Evolutionary conservation across 805 yeast species (phyloP).

Genomic region (Starmerella khaoyaiensis): DNA sequence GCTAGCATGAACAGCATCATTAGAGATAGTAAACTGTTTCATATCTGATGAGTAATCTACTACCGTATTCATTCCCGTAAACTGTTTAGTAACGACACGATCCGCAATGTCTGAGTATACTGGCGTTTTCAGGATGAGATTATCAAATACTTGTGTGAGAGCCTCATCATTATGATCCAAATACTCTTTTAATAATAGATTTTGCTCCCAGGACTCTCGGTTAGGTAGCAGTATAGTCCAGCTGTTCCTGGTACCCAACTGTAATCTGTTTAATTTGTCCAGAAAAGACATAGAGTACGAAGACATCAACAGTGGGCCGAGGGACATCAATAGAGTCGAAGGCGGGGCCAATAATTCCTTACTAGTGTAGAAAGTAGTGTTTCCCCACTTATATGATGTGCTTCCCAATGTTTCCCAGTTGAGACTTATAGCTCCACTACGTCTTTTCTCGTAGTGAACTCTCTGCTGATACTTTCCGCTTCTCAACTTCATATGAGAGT

Average conservation of each 20-base stretch:
- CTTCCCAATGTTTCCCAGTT: constrained; percentile 45
- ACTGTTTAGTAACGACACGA: constrained; percentile 24
- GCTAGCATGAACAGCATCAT: neutral
- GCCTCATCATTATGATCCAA: constrained; percentile 41
- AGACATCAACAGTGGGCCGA: constrained; percentile 52
- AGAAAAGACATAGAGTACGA: constrained; percentile 51
- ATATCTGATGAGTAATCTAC: constrained; percentile 6
- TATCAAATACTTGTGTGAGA: constrained; percentile 41
- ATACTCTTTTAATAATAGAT: constrained; percentile 48
- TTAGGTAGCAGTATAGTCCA: constrained; percentile 73
- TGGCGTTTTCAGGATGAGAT: constrained; percentile 47
- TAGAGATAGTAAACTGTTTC: constrained; percentile 1
- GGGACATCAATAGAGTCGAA: constrained; percentile 45
- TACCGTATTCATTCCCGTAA: constrained; percentile 17
- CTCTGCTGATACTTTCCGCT: constrained; percentile 55
- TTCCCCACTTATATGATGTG: constrained; percentile 39
- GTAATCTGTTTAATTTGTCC: constrained; percentile 38
- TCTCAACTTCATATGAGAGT: constrained; percentile 30
- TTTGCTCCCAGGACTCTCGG: constrained; percentile 53
- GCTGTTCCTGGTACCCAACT: constrained; percentile 43
- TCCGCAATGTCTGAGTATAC: constrained; percentile 48
- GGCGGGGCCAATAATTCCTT: constrained; percentile 55
- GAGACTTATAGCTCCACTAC: constrained; percentile 29
- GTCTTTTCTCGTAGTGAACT: constrained; percentile 34
- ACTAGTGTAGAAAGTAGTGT: constrained; percentile 52